phyloP scores from a whole-genome alignment of 495 filamentous ascomycete species.

The Aspergillus nidulans region DNA sequence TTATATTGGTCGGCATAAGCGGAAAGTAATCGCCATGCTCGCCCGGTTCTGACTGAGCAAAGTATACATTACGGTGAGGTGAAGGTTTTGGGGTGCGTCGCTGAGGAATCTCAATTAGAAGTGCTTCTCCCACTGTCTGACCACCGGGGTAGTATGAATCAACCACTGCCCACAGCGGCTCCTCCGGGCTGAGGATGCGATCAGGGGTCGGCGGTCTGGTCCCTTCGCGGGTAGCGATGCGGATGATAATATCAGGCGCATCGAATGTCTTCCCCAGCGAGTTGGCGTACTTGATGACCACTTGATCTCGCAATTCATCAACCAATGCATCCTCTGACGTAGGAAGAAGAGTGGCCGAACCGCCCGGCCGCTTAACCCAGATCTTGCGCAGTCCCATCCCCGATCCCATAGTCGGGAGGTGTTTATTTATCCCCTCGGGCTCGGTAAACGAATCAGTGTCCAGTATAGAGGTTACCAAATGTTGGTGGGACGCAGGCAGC shows the following conservation, averaged over 20 bases:
- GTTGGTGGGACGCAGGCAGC: slow-evolving; percentile 41
- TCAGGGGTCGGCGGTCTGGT: slow-evolving; percentile 50
- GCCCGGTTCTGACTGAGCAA: slow-evolving; percentile 56
- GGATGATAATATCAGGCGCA: slow-evolving; percentile 76
- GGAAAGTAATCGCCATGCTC: slow-evolving; percentile 90
- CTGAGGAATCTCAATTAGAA: slow-evolving; percentile 82
- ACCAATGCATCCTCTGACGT: slow-evolving; percentile 86
- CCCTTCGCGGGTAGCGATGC: slow-evolving; percentile 53
- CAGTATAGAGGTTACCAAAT: slow-evolving; percentile 40
- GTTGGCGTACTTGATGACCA: slow-evolving; percentile 89
- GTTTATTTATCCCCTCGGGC: slow-evolving; percentile 20
- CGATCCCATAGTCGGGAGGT: slow-evolving; percentile 16
- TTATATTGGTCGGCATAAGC: slow-evolving; percentile 60
- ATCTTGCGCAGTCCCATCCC: slow-evolving; percentile 68
- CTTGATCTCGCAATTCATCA: slow-evolving; percentile 90
- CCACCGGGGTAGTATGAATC: slow-evolving; percentile 87
- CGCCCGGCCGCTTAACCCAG: slow-evolving; percentile 85
- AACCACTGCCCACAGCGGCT: slow-evolving; percentile 70
- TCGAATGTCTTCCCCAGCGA: slow-evolving; percentile 85
- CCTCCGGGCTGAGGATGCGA: slow-evolving; percentile 77
- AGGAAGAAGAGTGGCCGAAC: slow-evolving; percentile 80
- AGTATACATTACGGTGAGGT: slow-evolving; percentile 55
- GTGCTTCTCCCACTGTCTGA: slow-evolving; percentile 83
- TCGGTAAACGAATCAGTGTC: slow-evolving; percentile 27
- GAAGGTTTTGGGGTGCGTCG: slow-evolving; percentile 83